A percentile compares a stretch with the other conserved stretches of the same genome.
phyloP scores from a whole-genome alignment of 2,329 filamentous ascomycete genomes.

The Colletotrichum sansevieriae region DNA sequence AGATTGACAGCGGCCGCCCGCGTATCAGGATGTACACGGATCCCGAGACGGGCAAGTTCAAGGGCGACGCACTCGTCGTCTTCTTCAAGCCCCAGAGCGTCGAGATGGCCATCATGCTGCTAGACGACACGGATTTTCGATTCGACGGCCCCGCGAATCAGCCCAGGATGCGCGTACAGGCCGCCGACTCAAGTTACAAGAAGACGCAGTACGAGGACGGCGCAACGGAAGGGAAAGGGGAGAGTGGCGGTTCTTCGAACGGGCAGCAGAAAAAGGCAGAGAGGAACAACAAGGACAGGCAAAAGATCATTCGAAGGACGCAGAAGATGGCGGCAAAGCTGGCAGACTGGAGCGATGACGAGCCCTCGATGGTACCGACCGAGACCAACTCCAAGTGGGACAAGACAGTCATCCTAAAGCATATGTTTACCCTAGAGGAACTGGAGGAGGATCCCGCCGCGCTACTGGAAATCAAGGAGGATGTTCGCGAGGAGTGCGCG shows the following conservation, averaged over 20 bases:
- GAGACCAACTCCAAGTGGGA: conserved; percentile 71
- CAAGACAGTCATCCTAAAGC: conserved; percentile 87
- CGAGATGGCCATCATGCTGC: conserved; percentile 81
- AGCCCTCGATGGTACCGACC: conserved; percentile 64
- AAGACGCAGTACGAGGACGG: conserved; percentile 76
- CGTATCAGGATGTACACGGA: conserved; percentile 95
- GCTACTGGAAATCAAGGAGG: conserved; percentile 92
- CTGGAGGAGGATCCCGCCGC: conserved; percentile 87
- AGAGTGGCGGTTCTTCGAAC: conserved; percentile 54
- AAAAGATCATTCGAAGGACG: conserved; percentile 91
- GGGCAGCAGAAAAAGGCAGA: conserved; percentile 47
- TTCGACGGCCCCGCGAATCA: conserved; percentile 67
- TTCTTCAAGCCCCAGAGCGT: conserved; percentile 98
- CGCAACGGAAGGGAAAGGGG: conserved; percentile 41
- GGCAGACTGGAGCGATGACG: conserved; percentile 95
- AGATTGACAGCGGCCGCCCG: conserved; percentile 88
- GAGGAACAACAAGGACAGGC: conserved; percentile 76
- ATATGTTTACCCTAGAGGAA: conserved; percentile 92
- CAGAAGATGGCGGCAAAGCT: conserved; percentile 93
- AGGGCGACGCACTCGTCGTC: conserved; percentile 91
- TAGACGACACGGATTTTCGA: conserved; percentile 87
- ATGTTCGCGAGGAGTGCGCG: conserved; percentile 89
- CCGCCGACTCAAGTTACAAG: conserved; percentile 93
- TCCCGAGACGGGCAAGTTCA: conserved; percentile 80
- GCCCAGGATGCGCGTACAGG: conserved; percentile 81